phyloP scores from a whole-genome alignment of 306 rosid genomes.

The Oxytropis ochrocephala region DNA sequence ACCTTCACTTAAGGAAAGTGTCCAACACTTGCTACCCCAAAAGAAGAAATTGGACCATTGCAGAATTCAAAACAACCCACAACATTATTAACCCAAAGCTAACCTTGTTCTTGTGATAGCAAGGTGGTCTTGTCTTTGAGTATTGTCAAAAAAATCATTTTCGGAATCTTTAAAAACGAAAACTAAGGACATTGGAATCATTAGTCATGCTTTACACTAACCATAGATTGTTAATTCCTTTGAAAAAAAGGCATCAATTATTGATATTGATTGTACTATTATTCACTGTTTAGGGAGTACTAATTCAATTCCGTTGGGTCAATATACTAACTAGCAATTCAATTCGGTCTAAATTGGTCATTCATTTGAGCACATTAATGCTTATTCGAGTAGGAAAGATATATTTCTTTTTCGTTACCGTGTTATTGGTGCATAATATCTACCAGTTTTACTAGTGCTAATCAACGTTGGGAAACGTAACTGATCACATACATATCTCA shows the following conservation, averaged over 20 bases:
- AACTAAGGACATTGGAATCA: background rate
- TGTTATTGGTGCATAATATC: no score
- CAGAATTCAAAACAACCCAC: no score
- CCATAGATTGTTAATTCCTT: no score
- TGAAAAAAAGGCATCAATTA: background rate
- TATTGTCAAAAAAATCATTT: background rate
- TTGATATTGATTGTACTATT: background rate
- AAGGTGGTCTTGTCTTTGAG: slow-evolving; percentile 1
- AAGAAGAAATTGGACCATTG: no score
- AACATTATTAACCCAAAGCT: background rate
- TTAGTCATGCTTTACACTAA: no score
- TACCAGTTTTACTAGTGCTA: no score
- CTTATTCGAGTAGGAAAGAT: background rate
- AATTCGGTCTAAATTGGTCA: background rate
- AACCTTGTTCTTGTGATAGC: background rate
- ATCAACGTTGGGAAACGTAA: no score
- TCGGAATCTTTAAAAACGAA: slow-evolving; percentile 18
- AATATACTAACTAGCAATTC: background rate
- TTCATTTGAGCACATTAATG: background rate
- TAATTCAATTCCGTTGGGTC: no score
- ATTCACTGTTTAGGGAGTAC: background rate
- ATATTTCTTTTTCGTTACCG: no score
- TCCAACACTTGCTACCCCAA: no score
- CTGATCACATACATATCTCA: no score
- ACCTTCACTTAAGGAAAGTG: no score